phyloP scores from a whole-genome alignment of 768 basidiomycete genomes.

The Paxillus involutus region DNA sequence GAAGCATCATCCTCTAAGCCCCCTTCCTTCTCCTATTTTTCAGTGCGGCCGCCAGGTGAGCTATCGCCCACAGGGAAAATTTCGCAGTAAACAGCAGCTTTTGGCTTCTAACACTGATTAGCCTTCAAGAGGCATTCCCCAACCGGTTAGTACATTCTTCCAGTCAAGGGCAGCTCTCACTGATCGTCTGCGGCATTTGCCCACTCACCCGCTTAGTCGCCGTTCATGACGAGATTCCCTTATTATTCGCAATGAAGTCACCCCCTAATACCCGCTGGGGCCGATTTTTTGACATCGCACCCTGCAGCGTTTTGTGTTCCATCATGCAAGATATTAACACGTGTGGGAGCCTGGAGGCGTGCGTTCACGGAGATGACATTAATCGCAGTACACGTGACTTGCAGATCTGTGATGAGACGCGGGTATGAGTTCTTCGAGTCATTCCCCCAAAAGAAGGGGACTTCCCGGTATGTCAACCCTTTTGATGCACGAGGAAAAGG shows the following conservation, averaged over 20 bases:
- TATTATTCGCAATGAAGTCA: conserved; percentile 12
- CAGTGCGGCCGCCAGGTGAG: background rate
- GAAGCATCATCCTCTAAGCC: conserved; percentile 5
- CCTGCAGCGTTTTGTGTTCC: background rate
- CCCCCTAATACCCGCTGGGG: conserved; percentile 21
- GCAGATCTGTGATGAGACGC: background rate
- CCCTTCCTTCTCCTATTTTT: conserved; percentile 12
- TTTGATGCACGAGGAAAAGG: conserved; percentile 24
- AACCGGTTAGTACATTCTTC: background rate
- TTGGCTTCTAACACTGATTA: background rate
- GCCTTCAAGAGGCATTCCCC: background rate
- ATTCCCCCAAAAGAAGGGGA: conserved; percentile 21
- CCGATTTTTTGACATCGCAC: conserved; percentile 1
- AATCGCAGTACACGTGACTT: conserved; percentile 1
- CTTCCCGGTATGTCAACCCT: conserved; percentile 24
- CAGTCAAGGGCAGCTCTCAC: background rate
- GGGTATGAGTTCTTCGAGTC: background rate
- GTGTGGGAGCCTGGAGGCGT: background rate
- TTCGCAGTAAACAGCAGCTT: background rate
- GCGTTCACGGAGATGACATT: conserved; percentile 26
- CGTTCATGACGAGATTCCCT: conserved; percentile 13
- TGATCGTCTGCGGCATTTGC: background rate
- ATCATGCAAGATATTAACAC: background rate
- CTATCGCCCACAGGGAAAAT: conserved; percentile 1
- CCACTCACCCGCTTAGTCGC: conserved; percentile 12